Evolutionary conservation across 108 stramenopile species (phyloP).

Genomic region (Nannochloropsis granulata): DNA sequence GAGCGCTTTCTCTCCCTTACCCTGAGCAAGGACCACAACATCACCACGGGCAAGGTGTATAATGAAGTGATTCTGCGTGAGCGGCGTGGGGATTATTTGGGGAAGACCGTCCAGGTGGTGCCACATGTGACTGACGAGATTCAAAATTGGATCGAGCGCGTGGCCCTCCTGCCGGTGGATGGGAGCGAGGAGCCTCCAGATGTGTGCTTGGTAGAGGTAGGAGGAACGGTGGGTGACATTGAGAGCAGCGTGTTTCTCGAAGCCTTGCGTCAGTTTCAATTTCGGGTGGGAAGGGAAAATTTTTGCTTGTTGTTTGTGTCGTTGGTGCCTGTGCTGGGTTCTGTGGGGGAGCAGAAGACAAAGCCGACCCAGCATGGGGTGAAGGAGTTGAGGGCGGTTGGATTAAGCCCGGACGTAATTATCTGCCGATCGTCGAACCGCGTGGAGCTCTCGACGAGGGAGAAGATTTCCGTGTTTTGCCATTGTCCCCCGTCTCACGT

Average conservation of each 20-base stretch:
- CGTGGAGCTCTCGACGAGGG: conserved; percentile 46
- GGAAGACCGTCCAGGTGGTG: conserved; percentile 93
- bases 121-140: conserved; percentile 75
- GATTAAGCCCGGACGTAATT: conserved; percentile 80
- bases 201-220: conserved; percentile 95
- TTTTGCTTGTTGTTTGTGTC: conserved; percentile 87
- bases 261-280: conserved; percentile 94
- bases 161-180: conserved; percentile 56
- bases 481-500: conserved; percentile 47
- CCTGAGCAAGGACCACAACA: conserved; percentile 74
- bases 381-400: conserved; percentile 77
- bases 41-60: conserved; percentile 96
- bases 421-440: conserved; percentile 51
- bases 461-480: conserved; percentile 53
- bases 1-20: conserved; percentile 80
- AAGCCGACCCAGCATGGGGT: conserved; percentile 98
- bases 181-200: conserved; percentile 56
- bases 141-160: conserved; percentile 69
- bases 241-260: conserved; percentile 73
- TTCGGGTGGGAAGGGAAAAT: conserved; percentile 81
- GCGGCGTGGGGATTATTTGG: conserved; percentile 89
- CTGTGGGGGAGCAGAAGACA: conserved; percentile 94
- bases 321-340: conserved; percentile 81
- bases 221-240: conserved; percentile 99
- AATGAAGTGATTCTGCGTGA: conserved; percentile 77